Percentiles rank a stretch among this genome's conserved stretches.
These are phyloP conservation scores for Kandelia obovata DNA, from an alignment of 345 rosid species.

Conservation along the genomic window DNA sequence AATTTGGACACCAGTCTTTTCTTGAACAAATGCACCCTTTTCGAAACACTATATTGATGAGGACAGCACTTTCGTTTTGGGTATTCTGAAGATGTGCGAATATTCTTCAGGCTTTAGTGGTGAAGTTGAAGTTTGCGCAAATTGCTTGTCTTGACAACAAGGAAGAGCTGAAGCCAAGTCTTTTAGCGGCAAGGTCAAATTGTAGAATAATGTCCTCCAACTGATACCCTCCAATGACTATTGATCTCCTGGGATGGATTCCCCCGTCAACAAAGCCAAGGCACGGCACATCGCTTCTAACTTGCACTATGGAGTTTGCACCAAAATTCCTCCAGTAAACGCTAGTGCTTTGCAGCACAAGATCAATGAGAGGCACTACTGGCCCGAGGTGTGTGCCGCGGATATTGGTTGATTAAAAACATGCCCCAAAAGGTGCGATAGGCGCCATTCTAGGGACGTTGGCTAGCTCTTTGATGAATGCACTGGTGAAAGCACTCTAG, in stretches of 20 bases:
- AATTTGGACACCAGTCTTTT: too few relatives aligned
- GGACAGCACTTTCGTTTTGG: too few relatives aligned
- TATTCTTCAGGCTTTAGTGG: neutral
- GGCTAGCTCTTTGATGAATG: neutral
- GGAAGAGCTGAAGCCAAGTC: neutral
- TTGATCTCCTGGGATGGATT: neutral
- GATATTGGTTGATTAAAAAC: neutral
- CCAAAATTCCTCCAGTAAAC: conserved; percentile 1
- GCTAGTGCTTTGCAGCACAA: neutral
- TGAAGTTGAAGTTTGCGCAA: neutral
- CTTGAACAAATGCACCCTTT: too few relatives aligned
- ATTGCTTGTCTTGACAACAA: neutral
- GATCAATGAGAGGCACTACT: conserved; percentile 1
- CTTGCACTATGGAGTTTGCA: neutral
- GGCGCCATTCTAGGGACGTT: neutral
- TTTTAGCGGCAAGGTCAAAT: neutral
- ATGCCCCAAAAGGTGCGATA: neutral
- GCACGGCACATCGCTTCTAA: neutral
- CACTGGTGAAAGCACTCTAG: neutral
- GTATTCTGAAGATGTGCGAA: too few relatives aligned
- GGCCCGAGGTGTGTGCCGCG: neutral
- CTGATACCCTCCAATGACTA: neutral
- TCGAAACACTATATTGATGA: too few relatives aligned
- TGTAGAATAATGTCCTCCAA: neutral
- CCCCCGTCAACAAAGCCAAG: neutral